A percentile compares a stretch with the other conserved stretches of the same genome.
Evolutionary conservation across 257 asterid species (phyloP).

Genomic region (Knoxia roxburghii): DNA sequence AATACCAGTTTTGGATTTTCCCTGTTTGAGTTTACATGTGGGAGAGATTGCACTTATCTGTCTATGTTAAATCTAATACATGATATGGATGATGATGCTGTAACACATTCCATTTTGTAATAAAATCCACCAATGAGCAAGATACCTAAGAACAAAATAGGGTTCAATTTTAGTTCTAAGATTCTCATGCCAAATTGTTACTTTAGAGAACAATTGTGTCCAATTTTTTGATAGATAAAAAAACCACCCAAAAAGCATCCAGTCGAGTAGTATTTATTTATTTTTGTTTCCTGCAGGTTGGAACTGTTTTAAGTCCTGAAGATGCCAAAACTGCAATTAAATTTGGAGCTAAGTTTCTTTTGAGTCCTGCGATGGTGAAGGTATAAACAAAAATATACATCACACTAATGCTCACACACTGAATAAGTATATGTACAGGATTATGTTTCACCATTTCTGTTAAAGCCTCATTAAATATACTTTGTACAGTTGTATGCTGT

Average conservation of each 20-base stretch:
- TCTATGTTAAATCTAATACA: neutral
- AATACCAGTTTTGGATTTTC: neutral
- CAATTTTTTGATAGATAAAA: neutral
- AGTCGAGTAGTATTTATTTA: neutral
- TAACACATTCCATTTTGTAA: neutral
- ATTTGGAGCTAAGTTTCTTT: constrained; percentile 73
- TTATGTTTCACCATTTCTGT: neutral
- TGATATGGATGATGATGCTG: neutral
- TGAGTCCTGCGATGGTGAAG: constrained; percentile 81
- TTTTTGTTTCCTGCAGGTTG: constrained; percentile 44
- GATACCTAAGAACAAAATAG: neutral
- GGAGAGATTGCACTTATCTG: neutral
- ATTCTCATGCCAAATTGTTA: neutral
- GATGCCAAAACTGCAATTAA: constrained; percentile 51
- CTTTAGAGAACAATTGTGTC: neutral
- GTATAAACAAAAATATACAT: constrained; percentile 25
- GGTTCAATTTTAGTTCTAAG: neutral
- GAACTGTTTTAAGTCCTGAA: constrained; percentile 53
- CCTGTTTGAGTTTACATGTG: neutral
- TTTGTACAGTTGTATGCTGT: neutral
- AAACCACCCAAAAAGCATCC: too few relatives aligned
- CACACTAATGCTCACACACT: too few relatives aligned
- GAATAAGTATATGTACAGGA: neutral
- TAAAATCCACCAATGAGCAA: neutral
- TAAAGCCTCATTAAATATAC: neutral